A percentile compares a stretch with the other conserved stretches of the same genome.
These are phyloP conservation scores for Tylopilus vinaceipallidus DNA, from an alignment of 768 basidiomycete species.

Conservation along the genomic window DNA sequence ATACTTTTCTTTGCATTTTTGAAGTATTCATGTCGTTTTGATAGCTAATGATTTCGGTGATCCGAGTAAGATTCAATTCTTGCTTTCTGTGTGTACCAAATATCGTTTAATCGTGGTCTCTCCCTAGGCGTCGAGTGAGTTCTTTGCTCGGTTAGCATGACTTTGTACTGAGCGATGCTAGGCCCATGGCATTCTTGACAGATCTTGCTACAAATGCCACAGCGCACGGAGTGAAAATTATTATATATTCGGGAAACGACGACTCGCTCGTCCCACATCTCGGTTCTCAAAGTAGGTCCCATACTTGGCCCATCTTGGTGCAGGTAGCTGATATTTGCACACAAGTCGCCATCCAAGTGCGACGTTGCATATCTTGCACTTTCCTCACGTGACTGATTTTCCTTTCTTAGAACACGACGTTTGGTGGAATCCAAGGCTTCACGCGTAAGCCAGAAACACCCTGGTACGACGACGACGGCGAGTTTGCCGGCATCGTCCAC, in stretches of 20 bases:
- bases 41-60: slow-evolving; percentile 20
- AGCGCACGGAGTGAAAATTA: slow-evolving; percentile 42
- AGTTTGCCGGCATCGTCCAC: slow-evolving; percentile 65
- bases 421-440: slow-evolving; percentile 75
- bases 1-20: neutral
- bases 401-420: slow-evolving; percentile 64
- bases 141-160: no score
- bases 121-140: slow-evolving; percentile 36
- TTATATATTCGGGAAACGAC: slow-evolving; percentile 68
- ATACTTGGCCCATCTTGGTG: neutral
- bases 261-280: slow-evolving; percentile 61
- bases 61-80: slow-evolving; percentile 28
- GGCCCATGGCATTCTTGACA: slow-evolving; percentile 61
- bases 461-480: slow-evolving; percentile 56
- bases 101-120: neutral
- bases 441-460: slow-evolving; percentile 63
- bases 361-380: neutral
- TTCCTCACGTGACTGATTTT: neutral
- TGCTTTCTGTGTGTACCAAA: neutral
- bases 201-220: slow-evolving; percentile 66
- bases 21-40: neutral
- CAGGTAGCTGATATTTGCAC: slow-evolving; percentile 7
- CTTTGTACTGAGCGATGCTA: slow-evolving; percentile 22
- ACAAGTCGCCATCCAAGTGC: slow-evolving; percentile 56
- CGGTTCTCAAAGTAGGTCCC: slow-evolving; percentile 54